Evolutionary conservation across 305 asterid genomes (phyloP).

Genomic region (Stenogyne calaminthoides): DNA sequence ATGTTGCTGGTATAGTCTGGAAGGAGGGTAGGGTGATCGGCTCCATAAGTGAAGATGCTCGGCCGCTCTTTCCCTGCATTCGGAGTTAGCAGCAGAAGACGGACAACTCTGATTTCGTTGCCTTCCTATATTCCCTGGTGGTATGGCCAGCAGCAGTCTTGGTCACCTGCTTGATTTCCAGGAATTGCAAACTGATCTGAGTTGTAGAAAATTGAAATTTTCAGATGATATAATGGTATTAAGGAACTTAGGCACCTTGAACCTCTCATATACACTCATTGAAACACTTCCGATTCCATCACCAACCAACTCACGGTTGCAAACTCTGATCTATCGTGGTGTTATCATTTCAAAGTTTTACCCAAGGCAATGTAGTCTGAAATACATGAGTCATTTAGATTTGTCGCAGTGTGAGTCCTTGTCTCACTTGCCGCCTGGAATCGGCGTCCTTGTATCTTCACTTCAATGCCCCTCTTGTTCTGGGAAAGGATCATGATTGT

Average conservation of each 20-base stretch:
- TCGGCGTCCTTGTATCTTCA: constrained; percentile 5
- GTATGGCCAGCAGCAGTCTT: background rate
- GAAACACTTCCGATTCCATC: constrained; percentile 25
- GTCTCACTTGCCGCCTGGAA: constrained; percentile 9
- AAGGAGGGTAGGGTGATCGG: background rate
- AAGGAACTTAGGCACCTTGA: constrained; percentile 20
- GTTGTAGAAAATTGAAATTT: background rate
- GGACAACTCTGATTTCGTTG: background rate
- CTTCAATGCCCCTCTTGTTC: constrained; percentile 27
- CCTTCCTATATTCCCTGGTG: background rate
- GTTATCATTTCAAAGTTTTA: constrained; percentile 13
- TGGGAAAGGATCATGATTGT: constrained; percentile 7
- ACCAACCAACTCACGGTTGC: background rate
- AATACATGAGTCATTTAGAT: background rate
- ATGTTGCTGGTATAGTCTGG: constrained; percentile 8
- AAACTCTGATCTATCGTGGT: constrained; percentile 25
- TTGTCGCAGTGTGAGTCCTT: too few relatives aligned
- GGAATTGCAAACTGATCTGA: constrained; percentile 11
- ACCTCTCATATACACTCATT: constrained; percentile 21
- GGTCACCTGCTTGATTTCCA: background rate
- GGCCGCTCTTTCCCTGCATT: background rate
- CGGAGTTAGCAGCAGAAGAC: background rate
- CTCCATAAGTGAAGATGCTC: constrained; percentile 13
- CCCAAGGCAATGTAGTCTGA: constrained; percentile 9
- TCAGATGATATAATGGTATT: background rate